Evolutionary conservation across 305 asterid species (phyloP), one percentile per base, ranked within the genome.

Genomic region (Coffea humblotiana): DNA sequence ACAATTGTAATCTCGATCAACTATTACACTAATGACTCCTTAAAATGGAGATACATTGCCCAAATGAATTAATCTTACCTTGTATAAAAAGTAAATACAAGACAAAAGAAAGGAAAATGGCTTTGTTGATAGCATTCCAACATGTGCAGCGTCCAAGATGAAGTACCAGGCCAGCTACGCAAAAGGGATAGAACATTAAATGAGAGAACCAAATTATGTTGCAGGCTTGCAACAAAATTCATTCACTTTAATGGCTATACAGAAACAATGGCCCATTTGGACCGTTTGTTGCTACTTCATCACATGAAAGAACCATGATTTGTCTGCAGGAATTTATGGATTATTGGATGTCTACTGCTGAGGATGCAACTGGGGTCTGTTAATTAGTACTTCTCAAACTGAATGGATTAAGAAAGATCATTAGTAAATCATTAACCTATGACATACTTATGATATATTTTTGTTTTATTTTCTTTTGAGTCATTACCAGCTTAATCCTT

Each of bases 331-430:
- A 63, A 76, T 76, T 25, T 35, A 63, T 76, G 72, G 25, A 66
- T 65, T 35, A 19, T 77, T 65, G n/a, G 37, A 11, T 77, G 66
- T 66, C 48, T 6, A 21, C 21, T 43, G 47, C 15, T 47, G 32
- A 48, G 73, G 64, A 18, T 47, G 35, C 79, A 77, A 16, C 48
- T 77, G 79, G 79, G 61, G 73, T 65, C 73, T 47, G n/a, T 29
- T 19, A 16, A 8, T 48, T 43, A 56, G 25, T 56, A 56, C 63
- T 25, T 61, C 58, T 27, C 43, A 65, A n/a, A 61, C 37, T 27
- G 43, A 14, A 27, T 29, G 21, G 21, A 65, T 27, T 27, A 12
- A 1, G 18, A 12, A 29, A 8, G 70, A 65, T 74, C 66, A 74
- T 56, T 35, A 25, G 21, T 52, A 18, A 54, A 13, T 75, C 37